Percentiles rank a stretch among this genome's conserved stretches.
These are phyloP conservation scores for Candida insectorum DNA, from an alignment of 805 yeast genomes.

Conservation along the genomic window DNA sequence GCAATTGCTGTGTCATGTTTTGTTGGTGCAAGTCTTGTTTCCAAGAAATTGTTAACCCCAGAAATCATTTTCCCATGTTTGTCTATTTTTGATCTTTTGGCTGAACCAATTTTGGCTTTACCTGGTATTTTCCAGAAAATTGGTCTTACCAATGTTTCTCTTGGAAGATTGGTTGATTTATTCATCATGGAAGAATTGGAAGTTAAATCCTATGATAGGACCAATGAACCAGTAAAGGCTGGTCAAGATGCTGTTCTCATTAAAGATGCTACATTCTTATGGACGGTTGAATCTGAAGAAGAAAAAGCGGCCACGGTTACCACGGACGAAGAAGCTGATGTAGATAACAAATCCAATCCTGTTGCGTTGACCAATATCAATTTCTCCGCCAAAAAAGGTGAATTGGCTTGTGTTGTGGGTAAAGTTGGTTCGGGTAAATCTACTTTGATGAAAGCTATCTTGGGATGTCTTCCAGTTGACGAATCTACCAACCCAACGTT, in stretches of 20 bases:
- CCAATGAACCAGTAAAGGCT: constrained; percentile 13
- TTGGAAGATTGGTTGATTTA: constrained; percentile 30
- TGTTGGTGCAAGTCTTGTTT: constrained; percentile 21
- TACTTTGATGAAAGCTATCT: constrained; percentile 30
- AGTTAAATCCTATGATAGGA: constrained; percentile 19
- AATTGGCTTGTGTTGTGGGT: constrained; percentile 40
- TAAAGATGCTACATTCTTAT: constrained; percentile 31
- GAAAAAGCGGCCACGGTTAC: constrained; percentile 3
- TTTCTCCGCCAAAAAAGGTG: constrained; percentile 31
- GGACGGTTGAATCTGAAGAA: constrained; percentile 13
- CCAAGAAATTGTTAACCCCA: constrained; percentile 28
- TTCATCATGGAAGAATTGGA: constrained; percentile 33
- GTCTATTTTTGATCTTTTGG: constrained; percentile 32
- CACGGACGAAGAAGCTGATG: constrained; percentile 16
- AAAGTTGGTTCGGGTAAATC: constrained; percentile 41
- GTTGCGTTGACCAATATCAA: constrained; percentile 30
- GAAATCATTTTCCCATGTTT: constrained; percentile 39
- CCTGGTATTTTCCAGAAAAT: constrained; percentile 27
- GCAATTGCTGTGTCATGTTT: constrained; percentile 32
- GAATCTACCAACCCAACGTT: constrained; percentile 18
- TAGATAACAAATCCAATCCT: constrained; percentile 14
- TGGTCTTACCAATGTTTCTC: constrained; percentile 29
- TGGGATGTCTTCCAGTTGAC: constrained; percentile 24
- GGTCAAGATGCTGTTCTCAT: constrained; percentile 24
- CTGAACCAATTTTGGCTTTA: constrained; percentile 31